Base-by-base conservation (phyloP, 371 early-diverging fungal species). In the Syncephalastrum monosporum region DNA sequence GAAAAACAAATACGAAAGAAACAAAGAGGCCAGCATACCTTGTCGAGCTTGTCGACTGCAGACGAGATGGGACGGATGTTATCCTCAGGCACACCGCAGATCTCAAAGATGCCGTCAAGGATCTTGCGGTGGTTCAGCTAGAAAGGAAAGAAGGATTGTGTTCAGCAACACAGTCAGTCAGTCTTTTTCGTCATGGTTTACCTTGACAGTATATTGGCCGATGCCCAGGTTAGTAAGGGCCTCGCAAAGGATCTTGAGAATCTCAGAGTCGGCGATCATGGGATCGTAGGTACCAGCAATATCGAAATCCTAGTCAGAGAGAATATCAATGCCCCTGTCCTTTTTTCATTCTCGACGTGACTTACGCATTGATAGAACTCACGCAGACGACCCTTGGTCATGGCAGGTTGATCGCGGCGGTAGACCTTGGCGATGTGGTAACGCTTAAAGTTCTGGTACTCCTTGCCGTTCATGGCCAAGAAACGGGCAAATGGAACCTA, bases 361-460 rank as follows among this genome's bases (percentile, higher is more conserved):
- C 83, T 61, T 71, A 85, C 90, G 65, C 99, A 98, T 77, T 99
- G 99, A 77, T 85, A 92, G 65, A 99, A 99, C 75, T 99, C 99
- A 60, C 99, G 82, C 87, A 98, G 89, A 41, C 99, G 87, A 2
- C 99, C 99, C 70, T 95, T 96, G 60, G 91, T 94, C 89, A 99
- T 91, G n/a, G 97, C 92, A 27, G 99, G 99, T 69, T 99, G 96
- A 77, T 99, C 99, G 44, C 99, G 86, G 53, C 99, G 86, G 79
- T 97, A 99, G 24, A 99, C 99, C 75, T 98, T 99, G 66, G 97
- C 99, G 53, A 99, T 95, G 56, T 99, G 99, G 78, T 98, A 99
- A 42, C 99, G 86, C 74, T 99, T 98, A 61, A 99, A 90, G 79
- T 89, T 92, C 59, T 83, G 87, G 52, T 84, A 86, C 42, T 81